A percentile compares a stretch with the other conserved stretches of the same genome.
Conservation (phyloP, 768 basidiomycete genomes). For the Podaxis sp. region DNA sequence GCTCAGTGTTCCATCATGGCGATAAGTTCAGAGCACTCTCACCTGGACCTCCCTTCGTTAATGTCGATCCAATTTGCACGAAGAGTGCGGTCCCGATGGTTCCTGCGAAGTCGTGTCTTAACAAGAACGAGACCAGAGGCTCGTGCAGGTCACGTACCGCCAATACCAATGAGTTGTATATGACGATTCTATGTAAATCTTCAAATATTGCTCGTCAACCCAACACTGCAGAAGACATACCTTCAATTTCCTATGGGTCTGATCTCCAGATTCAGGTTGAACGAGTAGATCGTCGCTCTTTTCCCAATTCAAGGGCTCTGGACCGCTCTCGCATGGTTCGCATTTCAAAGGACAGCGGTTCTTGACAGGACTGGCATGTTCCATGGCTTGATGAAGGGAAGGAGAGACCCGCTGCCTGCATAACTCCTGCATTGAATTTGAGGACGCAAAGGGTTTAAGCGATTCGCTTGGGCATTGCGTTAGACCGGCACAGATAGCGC, state of each 20-base stretch:
- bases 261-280: conserved; percentile 17
- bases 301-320: neutral
- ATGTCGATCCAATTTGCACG: conserved; percentile 61
- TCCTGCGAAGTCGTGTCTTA: conserved; percentile 27
- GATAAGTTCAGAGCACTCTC: conserved; percentile 25
- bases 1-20: conserved; percentile 11
- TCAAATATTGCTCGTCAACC: neutral
- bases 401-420: too few relatives aligned
- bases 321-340: neutral
- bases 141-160: conserved; percentile 26
- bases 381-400: neutral
- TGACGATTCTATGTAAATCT: conserved; percentile 36
- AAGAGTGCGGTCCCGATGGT: conserved; percentile 76
- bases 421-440: neutral
- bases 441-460: neutral
- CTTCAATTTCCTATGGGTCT: conserved; percentile 36
- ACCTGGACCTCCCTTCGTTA: conserved; percentile 63
- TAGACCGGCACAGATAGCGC: neutral
- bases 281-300: neutral
- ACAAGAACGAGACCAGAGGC: neutral
- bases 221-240: conserved; percentile 15
- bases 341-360: neutral
- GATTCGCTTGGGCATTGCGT: neutral
- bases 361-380: neutral
- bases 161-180: conserved; percentile 49